Evolutionary conservation across 805 yeast genomes (phyloP).

Genomic region (Saccharomycopsis sp.): DNA sequence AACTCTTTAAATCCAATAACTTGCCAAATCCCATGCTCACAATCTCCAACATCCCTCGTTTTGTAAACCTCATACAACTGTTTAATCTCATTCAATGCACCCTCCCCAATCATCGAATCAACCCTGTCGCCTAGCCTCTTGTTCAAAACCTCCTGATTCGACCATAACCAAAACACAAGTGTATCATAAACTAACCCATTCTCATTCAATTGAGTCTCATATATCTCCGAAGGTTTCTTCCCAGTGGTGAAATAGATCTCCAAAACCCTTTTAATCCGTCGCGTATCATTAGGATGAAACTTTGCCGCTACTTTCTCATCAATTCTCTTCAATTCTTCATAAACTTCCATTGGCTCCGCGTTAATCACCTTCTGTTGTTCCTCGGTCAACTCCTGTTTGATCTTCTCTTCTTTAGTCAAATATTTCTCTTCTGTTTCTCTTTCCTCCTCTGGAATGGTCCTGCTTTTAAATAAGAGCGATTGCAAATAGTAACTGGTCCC

Average conservation of each 20-base stretch:
- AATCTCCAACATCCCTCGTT: constrained; percentile 19
- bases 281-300: constrained; percentile 85
- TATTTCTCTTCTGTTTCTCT: constrained; percentile 6
- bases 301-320: constrained; percentile 75
- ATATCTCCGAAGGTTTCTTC: constrained; percentile 61
- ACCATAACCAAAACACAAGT: constrained; percentile 76
- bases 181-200: constrained; percentile 52
- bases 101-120: constrained; percentile 68
- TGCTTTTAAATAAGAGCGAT: constrained; percentile 63
- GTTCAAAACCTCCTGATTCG: constrained; percentile 51
- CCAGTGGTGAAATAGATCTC: constrained; percentile 72
- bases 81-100: constrained; percentile 64
- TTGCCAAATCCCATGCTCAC: constrained; percentile 81
- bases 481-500: constrained; percentile 95
- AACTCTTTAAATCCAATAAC: constrained; percentile 92
- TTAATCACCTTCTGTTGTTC: constrained; percentile 43
- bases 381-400: constrained; percentile 23
- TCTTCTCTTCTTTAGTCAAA: constrained; percentile 8
- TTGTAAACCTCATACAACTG: constrained; percentile 45
- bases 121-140: constrained; percentile 70
- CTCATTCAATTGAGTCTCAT: constrained; percentile 49
- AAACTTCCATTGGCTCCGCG: constrained; percentile 35
- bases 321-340: constrained; percentile 37
- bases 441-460: constrained; percentile 40
- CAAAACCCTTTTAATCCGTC: constrained; percentile 73